Base-by-base conservation (phyloP, 2,329 filamentous ascomycete species). In the Cucurbitaria berberidis region DNA sequence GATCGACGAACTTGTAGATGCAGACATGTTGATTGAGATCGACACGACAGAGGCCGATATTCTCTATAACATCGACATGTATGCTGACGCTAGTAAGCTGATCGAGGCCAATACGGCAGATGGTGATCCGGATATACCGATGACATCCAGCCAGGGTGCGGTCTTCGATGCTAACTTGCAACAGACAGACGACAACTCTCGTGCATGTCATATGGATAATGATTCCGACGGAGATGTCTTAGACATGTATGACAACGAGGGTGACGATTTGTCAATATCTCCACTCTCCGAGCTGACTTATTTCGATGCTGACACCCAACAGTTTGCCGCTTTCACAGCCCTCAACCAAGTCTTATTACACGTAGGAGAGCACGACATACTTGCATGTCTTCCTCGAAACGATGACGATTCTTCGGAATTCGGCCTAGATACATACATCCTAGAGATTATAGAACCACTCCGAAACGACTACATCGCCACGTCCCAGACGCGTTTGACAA, bases 271-370 rank as follows among this genome's bases (percentile, higher is more conserved):
- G 18, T 27, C 18, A 10, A 46, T 19, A 24, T 7, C 16, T 15
- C 40, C 40, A 15, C 18, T 32, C 13, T 24, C 26, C 13, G 24
- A 52, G 24, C 35, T 52, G 26, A 32, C 22, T 18, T 51, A 52
- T 24, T 34, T 50, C 11, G 48, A 60, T 30, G 22, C 51, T 46
- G 39, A 50, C 30, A 43, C 24, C 5, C 39, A 48, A 26, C 48
- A 60, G 29, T n/a, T 6, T 15, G 19, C 38, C 19, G 38, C 18
- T 6, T 55, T 52, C 21, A 57, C 42, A 15, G 56, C 53, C 5
- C 45, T 56, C 6, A 48, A 53, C 26, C 46, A 56, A 18, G 40
- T 56, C 2, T 22, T 47, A 5, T 22, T 47, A 5, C 22, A 32
- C 3, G 36, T 44, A 5, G 19, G 45, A n/a, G 35, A 54, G 26